Evolutionary conservation across 495 filamentous ascomycete species (phyloP).

Genomic region (Penicillium verhagenii): DNA sequence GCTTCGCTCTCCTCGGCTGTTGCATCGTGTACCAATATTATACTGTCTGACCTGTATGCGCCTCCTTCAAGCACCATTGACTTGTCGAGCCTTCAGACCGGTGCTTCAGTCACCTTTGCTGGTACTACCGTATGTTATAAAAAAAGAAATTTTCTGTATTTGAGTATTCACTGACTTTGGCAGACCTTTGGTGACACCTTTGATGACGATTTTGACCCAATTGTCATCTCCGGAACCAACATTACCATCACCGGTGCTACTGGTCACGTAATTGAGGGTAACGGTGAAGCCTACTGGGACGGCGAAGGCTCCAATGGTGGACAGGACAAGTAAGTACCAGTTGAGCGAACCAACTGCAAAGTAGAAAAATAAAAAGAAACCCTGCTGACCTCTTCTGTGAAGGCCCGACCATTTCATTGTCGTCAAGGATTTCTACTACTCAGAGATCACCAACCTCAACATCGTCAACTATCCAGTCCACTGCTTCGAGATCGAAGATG

Average conservation of each 20-base stretch:
- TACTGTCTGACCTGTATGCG: conserved; percentile 45
- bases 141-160: background rate
- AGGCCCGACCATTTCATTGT: conserved; percentile 50
- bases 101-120: conserved; percentile 42
- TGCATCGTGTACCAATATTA: conserved; percentile 50
- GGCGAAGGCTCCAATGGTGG: conserved; percentile 52
- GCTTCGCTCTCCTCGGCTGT: conserved; percentile 43
- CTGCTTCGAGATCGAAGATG: conserved; percentile 53
- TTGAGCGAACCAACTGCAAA: no score
- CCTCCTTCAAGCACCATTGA: conserved; percentile 53
- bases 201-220: conserved; percentile 48
- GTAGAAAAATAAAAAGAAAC: conserved; percentile 41
- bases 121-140: conserved; percentile 44
- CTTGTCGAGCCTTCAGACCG: conserved; percentile 42
- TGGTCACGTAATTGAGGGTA: conserved; percentile 41
- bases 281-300: conserved; percentile 52
- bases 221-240: conserved; percentile 47
- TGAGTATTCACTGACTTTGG: background rate
- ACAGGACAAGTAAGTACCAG: conserved; percentile 55
- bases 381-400: conserved; percentile 2
- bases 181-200: conserved; percentile 40
- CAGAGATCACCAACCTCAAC: conserved; percentile 44
- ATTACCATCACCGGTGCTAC: conserved; percentile 45
- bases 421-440: conserved; percentile 41
- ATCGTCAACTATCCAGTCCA: conserved; percentile 64